Base-by-base conservation (phyloP, 306 rosid genomes). In the Leucaena leucocephala region DNA sequence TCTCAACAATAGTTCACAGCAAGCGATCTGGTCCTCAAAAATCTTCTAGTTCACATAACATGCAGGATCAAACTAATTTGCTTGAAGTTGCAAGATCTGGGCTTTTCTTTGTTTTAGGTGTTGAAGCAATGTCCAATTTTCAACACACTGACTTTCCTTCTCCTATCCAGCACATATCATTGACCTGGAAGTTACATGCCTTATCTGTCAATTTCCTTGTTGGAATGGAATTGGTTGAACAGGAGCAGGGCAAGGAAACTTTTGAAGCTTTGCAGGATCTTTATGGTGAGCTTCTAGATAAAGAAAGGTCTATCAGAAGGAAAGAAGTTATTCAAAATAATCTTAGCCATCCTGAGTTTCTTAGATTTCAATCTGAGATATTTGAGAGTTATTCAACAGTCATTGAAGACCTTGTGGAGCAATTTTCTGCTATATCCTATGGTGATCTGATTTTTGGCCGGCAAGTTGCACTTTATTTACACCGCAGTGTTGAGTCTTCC, bases 161-260 rank as follows among this genome's bases (percentile, higher is more conserved):
- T 83, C 95, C 94, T 54, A 77, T 95, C 86, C 92, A 76, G 70
- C 77, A 79, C 36, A 92, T 91, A 63, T 87, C 98, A 0, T 79
- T 92, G 83, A 93, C 91, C 16, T 95, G 98, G 98, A 95, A 95
- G 84, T 82, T 95, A 22, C 98, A 92, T 82, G 87, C 97, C 43
- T 85, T 95, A 68, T 92, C 98, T 78, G 90, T 92, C 81, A 84
- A 86, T 83, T 90, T 95, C 83, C 91, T 95, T 69, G 81, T 84
- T 58, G 98, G 96, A 74, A 95, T 95, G 96, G 91, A 85, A 38
- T 77, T 92, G 76, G 83, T 95, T 76, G 98, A 87, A 73, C 93
- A 91, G 68, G 87, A 88, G 73, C 90, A 84, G 88, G 79, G 87
- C 40, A 90, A 92, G 85, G 94, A 85, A 66, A 71, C 81, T 64